Evolutionary conservation across 192 early-diverging fungal species (phyloP).

Genomic region (Cetraspora pellucida): DNA sequence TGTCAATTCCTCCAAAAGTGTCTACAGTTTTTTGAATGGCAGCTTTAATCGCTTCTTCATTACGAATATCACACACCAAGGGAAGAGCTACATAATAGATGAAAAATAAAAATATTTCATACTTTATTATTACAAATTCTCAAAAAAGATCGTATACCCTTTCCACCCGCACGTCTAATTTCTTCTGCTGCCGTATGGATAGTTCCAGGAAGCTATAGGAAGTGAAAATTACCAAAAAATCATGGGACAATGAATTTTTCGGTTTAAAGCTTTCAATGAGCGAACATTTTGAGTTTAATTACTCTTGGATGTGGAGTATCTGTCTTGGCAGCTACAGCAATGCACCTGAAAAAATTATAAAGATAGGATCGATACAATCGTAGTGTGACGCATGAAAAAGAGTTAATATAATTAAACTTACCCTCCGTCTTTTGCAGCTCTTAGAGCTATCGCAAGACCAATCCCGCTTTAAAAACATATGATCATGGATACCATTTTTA

Average conservation of each 20-base stretch:
- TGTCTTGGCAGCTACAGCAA: slow-evolving; percentile 79
- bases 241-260: background rate
- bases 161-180: slow-evolving; percentile 73
- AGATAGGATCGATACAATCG: slow-evolving; percentile 62
- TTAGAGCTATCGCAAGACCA: slow-evolving; percentile 73
- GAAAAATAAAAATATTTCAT: background rate
- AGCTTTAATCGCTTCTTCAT: slow-evolving; percentile 69
- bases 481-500: background rate
- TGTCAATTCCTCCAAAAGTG: slow-evolving; percentile 80
- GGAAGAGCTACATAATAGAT: slow-evolving; percentile 56
- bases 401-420: background rate
- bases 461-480: slow-evolving; percentile 58
- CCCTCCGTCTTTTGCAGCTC: slow-evolving; percentile 55
- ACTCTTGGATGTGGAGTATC: slow-evolving; percentile 66
- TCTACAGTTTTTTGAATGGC: slow-evolving; percentile 69
- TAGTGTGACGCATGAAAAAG: background rate
- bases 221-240: background rate
- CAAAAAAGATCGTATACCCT: slow-evolving; percentile 35
- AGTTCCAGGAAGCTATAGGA: slow-evolving; percentile 73
- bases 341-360: slow-evolving; percentile 62
- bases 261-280: background rate
- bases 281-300: slow-evolving; percentile 6
- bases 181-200: slow-evolving; percentile 78
- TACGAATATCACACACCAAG: slow-evolving; percentile 82
- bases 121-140: background rate